These are phyloP conservation scores for Vitis riparia DNA, from an alignment of 164 flowering plant species.

Conservation along the genomic window DNA sequence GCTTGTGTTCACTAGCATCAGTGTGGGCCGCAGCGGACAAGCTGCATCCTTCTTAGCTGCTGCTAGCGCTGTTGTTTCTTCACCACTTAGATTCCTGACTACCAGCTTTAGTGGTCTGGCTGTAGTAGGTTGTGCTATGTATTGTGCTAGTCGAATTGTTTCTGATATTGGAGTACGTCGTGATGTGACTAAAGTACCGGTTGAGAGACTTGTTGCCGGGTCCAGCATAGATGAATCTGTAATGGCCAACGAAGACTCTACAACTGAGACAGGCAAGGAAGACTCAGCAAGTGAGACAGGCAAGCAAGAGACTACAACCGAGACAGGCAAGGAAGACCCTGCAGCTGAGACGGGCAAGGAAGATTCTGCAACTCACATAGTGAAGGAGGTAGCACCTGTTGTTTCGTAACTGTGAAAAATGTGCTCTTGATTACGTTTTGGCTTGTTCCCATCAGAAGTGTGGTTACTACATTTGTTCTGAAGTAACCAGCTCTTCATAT, in stretches of 20 bases:
- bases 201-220: constrained; percentile 54
- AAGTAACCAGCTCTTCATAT: too few relatives aligned
- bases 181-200: constrained; percentile 66
- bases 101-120: constrained; percentile 60
- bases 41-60: constrained; percentile 71
- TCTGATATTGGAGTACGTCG: constrained; percentile 74
- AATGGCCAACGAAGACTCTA: background rate
- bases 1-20: constrained; percentile 50
- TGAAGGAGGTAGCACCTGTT: too few relatives aligned
- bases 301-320: too few relatives aligned
- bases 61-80: constrained; percentile 51
- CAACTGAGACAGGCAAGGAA: constrained; percentile 11
- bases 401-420: too few relatives aligned
- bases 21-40: constrained; percentile 82
- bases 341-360: too few relatives aligned
- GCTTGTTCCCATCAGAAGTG: too few relatives aligned
- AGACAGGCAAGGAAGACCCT: too few relatives aligned
- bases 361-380: too few relatives aligned
- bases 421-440: too few relatives aligned
- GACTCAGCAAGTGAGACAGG: background rate
- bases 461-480: too few relatives aligned
- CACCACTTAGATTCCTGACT: constrained; percentile 71
- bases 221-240: constrained; percentile 9
- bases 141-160: constrained; percentile 59
- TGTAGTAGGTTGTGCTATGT: constrained; percentile 55